Evolutionary conservation across 2,329 filamentous ascomycete species (phyloP).

Genomic region (Microcyclospora pomicola): DNA sequence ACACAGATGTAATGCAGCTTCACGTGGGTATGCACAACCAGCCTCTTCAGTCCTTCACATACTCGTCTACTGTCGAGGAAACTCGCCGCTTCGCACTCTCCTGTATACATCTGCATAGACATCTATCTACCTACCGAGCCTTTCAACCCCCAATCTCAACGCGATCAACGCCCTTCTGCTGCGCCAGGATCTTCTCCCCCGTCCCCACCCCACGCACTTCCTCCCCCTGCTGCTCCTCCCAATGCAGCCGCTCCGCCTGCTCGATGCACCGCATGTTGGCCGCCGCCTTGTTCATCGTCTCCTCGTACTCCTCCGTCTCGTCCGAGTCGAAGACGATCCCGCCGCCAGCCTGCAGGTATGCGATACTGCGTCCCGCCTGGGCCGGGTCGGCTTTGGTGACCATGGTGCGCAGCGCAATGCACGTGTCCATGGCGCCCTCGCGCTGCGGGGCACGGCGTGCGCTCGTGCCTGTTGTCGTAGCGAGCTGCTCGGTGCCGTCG

Average conservation of each 20-base stretch:
- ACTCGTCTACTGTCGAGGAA: too few relatives aligned
- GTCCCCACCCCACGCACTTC: background rate
- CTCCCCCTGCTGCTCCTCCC: constrained; percentile 29
- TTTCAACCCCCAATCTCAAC: background rate
- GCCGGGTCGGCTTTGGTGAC: constrained; percentile 55
- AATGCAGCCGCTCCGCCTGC: constrained; percentile 60
- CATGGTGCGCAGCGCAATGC: constrained; percentile 79
- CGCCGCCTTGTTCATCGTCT: constrained; percentile 92
- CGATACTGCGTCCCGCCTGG: constrained; percentile 41
- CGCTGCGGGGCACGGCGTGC: constrained; percentile 14
- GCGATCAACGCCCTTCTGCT: background rate
- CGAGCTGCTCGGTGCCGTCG: background rate
- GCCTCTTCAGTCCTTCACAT: too few relatives aligned
- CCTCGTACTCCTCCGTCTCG: constrained; percentile 78
- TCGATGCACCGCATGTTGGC: constrained; percentile 83
- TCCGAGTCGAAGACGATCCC: constrained; percentile 94
- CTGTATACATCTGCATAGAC: too few relatives aligned
- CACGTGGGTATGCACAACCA: too few relatives aligned
- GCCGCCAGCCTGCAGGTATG: constrained; percentile 77
- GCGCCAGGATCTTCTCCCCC: constrained; percentile 1
- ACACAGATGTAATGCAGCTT: too few relatives aligned
- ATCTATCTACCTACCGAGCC: too few relatives aligned
- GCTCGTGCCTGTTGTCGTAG: constrained; percentile 39
- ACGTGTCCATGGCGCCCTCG: constrained; percentile 86
- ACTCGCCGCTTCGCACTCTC: too few relatives aligned